Evolutionary conservation across 495 filamentous ascomycete species (phyloP), one percentile per base, ranked within the genome.

Genomic region (Cudoniella acicularis): DNA sequence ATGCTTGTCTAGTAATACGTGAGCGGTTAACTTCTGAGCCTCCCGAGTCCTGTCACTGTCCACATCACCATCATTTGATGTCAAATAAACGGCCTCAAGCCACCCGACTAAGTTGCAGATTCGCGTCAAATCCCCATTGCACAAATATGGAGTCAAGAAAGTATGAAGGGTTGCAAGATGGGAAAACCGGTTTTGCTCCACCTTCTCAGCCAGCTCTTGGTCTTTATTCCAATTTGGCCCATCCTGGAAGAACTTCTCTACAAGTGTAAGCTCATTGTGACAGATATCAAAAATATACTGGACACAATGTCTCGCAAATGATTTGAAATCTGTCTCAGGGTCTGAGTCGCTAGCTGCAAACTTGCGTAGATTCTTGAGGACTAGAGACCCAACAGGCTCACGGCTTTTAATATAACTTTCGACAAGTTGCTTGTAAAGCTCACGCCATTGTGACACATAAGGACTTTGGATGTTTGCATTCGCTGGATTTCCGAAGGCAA

Each of bases 21-120:
- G 69, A 59, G 92, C 72, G 69, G 85, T 72, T 68, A 86, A 75
- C 74, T 87, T 76, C 57, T 89, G 78, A 66, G 88, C 64, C 86
- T 86, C n/a, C 87, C 85, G 25, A 91, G 84, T 18, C 83, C 80
- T 8, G 85, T 91, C 63, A 86, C 81, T 36, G 13, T 83, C 76
- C 47, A 88, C 81, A 48, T 96, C 91, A 45, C 88, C 87, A 27
- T 83, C 80, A 46, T 88, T 84, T 21, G 87, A 75, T 64, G 92
- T 79, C 17, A 79, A 63, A 61, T 96, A 96, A 43, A 87, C 84
- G n/a, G 89, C 89, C 62, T 92, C 90, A 10, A 96, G 74, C 69
- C 92, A 79, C 9, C 86, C 87, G 55, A 91, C 87, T 1, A 96
- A 74, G 64, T 90, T 88, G 72, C 91, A 96, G 2, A 93, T 67